phyloP scores from a whole-genome alignment of 2,329 filamentous ascomycete species.

The Ascosphaera apis region DNA sequence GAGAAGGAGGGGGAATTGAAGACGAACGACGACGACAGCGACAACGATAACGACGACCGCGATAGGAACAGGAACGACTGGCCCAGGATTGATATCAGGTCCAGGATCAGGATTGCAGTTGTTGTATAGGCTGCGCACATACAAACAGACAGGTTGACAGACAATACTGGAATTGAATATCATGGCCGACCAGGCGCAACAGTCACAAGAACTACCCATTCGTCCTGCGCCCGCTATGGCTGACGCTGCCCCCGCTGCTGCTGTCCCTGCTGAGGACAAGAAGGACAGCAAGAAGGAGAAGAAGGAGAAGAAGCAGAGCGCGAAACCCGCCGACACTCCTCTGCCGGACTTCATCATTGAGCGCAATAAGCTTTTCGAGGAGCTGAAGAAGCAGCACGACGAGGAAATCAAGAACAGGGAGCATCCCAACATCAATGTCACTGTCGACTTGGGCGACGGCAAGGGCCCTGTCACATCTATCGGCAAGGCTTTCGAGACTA shows the following conservation, averaged over 20 bases:
- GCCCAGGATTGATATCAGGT: too few species aligned
- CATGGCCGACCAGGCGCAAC: background rate
- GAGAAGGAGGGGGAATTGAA: too few species aligned
- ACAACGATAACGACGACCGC: too few species aligned
- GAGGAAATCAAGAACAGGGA: slow-evolving; percentile 40
- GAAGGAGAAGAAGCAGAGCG: slow-evolving; percentile 10
- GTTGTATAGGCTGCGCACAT: too few species aligned
- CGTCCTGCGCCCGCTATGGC: slow-evolving; percentile 10
- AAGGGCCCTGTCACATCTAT: slow-evolving; percentile 16
- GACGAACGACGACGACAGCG: too few species aligned
- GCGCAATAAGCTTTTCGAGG: slow-evolving; percentile 69
- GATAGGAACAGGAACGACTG: too few species aligned
- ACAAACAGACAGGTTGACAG: too few species aligned
- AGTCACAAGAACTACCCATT: background rate
- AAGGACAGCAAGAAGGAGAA: slow-evolving; percentile 7
- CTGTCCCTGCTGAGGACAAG: slow-evolving; percentile 13
- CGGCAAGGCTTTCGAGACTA: slow-evolving; percentile 79
- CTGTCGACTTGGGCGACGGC: slow-evolving; percentile 20
- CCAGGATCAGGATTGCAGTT: too few species aligned
- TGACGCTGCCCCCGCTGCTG: slow-evolving; percentile 6
- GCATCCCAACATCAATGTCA: slow-evolving; percentile 26
- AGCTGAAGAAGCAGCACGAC: slow-evolving; percentile 63
- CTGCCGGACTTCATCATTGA: slow-evolving; percentile 59
- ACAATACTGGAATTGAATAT: too few species aligned
- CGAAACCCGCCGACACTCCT: slow-evolving; percentile 11